Percentiles rank a stretch among this genome's conserved stretches.
Conservation (phyloP, 768 basidiomycete species). For the Leccinellum rugosiceps region DNA sequence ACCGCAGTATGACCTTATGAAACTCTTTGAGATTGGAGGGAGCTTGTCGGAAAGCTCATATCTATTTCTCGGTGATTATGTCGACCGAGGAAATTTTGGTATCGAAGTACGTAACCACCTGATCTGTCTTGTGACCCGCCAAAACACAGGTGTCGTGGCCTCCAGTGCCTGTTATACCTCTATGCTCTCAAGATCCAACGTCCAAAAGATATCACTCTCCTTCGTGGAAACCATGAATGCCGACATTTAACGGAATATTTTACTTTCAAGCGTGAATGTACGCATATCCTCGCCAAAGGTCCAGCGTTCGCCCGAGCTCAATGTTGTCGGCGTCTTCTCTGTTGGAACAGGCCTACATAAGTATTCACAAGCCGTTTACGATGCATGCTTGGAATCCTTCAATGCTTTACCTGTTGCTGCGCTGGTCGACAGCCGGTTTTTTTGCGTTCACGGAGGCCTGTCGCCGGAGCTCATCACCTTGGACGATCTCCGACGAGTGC, state of each 20-base stretch:
- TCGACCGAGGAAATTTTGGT: constrained; percentile 94
- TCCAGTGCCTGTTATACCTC: constrained; percentile 84
- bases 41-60: constrained; percentile 80
- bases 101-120: constrained; percentile 49
- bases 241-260: constrained; percentile 96
- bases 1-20: constrained; percentile 94
- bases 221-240: constrained; percentile 98
- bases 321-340: constrained; percentile 7
- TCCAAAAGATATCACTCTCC: constrained; percentile 75
- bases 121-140: neutral
- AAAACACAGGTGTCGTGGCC: neutral
- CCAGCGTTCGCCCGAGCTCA: constrained; percentile 6
- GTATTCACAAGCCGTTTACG: constrained; percentile 60
- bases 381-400: constrained; percentile 90
- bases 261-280: constrained; percentile 97
- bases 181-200: constrained; percentile 92
- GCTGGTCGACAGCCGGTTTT: constrained; percentile 91
- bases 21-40: constrained; percentile 94
- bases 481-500: constrained; percentile 65
- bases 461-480: constrained; percentile 82
- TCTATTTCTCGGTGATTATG: constrained; percentile 95
- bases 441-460: constrained; percentile 96
- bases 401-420: constrained; percentile 87
- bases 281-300: constrained; percentile 27
- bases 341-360: constrained; percentile 25